Conservation (phyloP, 2,329 filamentous ascomycete genomes). For the Phaeosphaeriaceae sp. region DNA sequence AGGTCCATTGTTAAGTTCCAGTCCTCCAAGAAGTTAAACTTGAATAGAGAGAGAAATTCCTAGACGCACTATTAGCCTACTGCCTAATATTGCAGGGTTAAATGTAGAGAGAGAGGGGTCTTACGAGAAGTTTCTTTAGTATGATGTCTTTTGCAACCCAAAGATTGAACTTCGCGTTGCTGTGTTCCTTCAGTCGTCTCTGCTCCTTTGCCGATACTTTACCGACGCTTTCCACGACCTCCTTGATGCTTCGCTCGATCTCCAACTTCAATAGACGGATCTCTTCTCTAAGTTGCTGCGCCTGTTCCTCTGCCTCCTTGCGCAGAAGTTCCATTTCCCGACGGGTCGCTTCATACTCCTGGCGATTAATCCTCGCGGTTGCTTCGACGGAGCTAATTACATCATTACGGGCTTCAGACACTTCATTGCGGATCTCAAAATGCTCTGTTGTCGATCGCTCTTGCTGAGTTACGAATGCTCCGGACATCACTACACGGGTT, state of each 20-base stretch:
- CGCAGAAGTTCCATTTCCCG: background rate
- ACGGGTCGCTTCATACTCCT: background rate
- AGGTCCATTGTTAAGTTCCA: too few relatives aligned
- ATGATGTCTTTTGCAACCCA: background rate
- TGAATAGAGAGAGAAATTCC: too few relatives aligned
- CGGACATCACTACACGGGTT: too few relatives aligned
- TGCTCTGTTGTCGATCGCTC: too few relatives aligned
- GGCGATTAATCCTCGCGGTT: background rate
- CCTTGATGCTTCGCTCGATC: background rate
- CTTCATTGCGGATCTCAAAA: too few relatives aligned
- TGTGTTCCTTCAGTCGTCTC: background rate
- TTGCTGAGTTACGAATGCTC: too few relatives aligned
- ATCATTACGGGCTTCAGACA: too few relatives aligned
- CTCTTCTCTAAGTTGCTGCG: background rate
- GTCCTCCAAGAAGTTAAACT: too few relatives aligned
- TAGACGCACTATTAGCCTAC: too few relatives aligned
- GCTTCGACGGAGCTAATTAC: background rate
- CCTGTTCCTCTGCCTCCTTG: background rate
- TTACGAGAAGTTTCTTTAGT: background rate
- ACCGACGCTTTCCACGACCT: background rate
- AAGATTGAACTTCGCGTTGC: background rate
- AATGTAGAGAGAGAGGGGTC: too few relatives aligned
- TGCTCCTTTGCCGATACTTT: background rate
- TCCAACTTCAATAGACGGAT: background rate
- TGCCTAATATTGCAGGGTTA: too few relatives aligned